Conservation (phyloP, 352 stramenopile genomes). For the Pythium rhizo-oryzae region DNA sequence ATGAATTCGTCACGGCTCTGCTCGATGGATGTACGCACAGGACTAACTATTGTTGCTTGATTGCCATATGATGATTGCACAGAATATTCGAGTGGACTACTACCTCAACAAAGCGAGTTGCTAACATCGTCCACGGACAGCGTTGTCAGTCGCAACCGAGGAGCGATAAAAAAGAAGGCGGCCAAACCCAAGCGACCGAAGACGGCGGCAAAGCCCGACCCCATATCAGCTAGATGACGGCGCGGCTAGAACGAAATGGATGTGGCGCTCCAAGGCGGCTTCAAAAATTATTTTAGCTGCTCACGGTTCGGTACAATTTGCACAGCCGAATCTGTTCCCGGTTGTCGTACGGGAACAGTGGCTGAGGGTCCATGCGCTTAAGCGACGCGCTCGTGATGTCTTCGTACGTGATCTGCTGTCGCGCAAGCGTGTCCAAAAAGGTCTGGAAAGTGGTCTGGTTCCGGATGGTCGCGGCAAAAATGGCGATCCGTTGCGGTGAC, state of each 20-base stretch:
- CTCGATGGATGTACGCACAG: too few relatives aligned
- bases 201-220: slow-evolving; percentile 6
- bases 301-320: slow-evolving; percentile 37
- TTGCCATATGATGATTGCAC: not conserved
- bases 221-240: not conserved
- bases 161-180: slow-evolving; percentile 10
- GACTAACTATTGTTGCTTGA: not conserved
- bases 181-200: slow-evolving; percentile 3
- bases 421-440: slow-evolving; percentile 66
- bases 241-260: not conserved
- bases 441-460: slow-evolving; percentile 74
- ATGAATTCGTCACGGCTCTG: slow-evolving; percentile 6
- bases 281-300: not conserved
- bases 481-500: slow-evolving; percentile 40
- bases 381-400: slow-evolving; percentile 59
- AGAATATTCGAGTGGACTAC: slow-evolving; percentile 14
- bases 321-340: slow-evolving; percentile 75
- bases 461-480: slow-evolving; percentile 79
- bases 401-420: slow-evolving; percentile 56
- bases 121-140: not conserved
- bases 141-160: not conserved
- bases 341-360: slow-evolving; percentile 62
- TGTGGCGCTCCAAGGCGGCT: not conserved
- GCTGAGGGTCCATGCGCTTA: slow-evolving; percentile 38
- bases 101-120: not conserved